phyloP scores from a whole-genome alignment of 2,329 filamentous ascomycete species.

The Calycina herbarum region DNA sequence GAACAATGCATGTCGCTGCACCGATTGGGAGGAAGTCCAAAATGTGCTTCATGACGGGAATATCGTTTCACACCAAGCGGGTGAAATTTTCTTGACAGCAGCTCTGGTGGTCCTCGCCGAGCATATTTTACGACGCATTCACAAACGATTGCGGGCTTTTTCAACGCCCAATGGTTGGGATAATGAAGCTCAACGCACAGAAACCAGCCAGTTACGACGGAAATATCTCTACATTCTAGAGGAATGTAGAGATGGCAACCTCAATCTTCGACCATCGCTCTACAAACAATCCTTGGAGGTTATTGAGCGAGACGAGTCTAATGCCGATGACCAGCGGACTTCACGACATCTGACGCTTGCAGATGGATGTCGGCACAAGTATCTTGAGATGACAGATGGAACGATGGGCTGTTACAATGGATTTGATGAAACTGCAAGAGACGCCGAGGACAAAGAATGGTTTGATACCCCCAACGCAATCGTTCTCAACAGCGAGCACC shows the following conservation, averaged over 20 bases:
- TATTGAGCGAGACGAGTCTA: slow-evolving; percentile 17
- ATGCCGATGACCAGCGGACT: slow-evolving; percentile 5
- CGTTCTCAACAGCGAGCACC: not conserved
- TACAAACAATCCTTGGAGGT: slow-evolving; percentile 28
- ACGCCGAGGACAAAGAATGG: slow-evolving; percentile 12
- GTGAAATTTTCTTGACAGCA: slow-evolving; percentile 23
- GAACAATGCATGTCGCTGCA: slow-evolving; percentile 15
- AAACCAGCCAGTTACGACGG: slow-evolving; percentile 12
- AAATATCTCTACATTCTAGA: slow-evolving; percentile 24
- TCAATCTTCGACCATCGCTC: slow-evolving; percentile 19
- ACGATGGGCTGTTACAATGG: not conserved
- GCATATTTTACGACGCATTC: slow-evolving; percentile 16
- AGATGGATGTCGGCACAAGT: slow-evolving; percentile 23
- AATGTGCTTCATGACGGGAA: slow-evolving; percentile 16
- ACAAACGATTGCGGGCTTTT: slow-evolving; percentile 14
- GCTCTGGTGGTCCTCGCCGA: slow-evolving; percentile 25
- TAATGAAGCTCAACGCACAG: not conserved
- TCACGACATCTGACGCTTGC: slow-evolving; percentile 10
- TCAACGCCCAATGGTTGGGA: slow-evolving; percentile 7
- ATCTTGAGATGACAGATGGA: slow-evolving; percentile 18
- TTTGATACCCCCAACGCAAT: not conserved
- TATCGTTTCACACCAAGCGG: slow-evolving; percentile 16
- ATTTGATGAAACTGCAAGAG: not conserved
- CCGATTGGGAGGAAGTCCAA: slow-evolving; percentile 24
- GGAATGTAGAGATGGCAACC: slow-evolving; percentile 20